These are phyloP conservation scores for Phytophthora ramorum DNA, from an alignment of 352 stramenopile genomes.

Conservation along the genomic window DNA sequence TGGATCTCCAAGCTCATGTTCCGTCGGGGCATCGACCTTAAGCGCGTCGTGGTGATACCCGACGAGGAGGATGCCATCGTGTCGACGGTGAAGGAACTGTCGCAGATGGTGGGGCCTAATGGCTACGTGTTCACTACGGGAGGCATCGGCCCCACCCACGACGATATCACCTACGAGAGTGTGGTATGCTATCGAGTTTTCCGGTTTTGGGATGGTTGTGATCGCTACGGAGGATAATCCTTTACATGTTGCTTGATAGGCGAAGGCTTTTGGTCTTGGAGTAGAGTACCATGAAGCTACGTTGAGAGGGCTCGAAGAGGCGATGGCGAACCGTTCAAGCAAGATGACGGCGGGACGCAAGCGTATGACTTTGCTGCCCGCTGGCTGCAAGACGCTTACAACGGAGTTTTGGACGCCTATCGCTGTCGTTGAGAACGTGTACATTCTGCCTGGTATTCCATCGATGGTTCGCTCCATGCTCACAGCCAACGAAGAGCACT, in stretches of 20 bases:
- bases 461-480: conserved; percentile 87
- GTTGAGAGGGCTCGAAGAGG: conserved; percentile 58
- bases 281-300: conserved; percentile 78
- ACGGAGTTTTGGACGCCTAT: conserved; percentile 80
- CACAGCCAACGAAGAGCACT: conserved; percentile 78
- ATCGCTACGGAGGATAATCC: neutral
- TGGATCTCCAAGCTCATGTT: conserved; percentile 88
- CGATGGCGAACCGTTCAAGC: conserved; percentile 40
- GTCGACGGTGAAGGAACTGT: conserved; percentile 77
- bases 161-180: conserved; percentile 90
- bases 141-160: conserved; percentile 85
- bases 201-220: neutral
- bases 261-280: conserved; percentile 72
- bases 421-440: conserved; percentile 82
- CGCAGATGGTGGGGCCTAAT: conserved; percentile 69
- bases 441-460: conserved; percentile 85
- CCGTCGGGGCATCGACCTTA: conserved; percentile 75
- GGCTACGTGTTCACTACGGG: conserved; percentile 89
- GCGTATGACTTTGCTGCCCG: conserved; percentile 77
- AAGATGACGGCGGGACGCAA: conserved; percentile 73
- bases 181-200: conserved; percentile 44
- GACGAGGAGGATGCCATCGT: conserved; percentile 82
- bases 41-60: conserved; percentile 79
- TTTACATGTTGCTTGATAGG: conserved; percentile 40
- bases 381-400: conserved; percentile 57